Evolutionary conservation across 2,329 filamentous ascomycete genomes (phyloP).

Genomic region (Stachybotrys chartarum): DNA sequence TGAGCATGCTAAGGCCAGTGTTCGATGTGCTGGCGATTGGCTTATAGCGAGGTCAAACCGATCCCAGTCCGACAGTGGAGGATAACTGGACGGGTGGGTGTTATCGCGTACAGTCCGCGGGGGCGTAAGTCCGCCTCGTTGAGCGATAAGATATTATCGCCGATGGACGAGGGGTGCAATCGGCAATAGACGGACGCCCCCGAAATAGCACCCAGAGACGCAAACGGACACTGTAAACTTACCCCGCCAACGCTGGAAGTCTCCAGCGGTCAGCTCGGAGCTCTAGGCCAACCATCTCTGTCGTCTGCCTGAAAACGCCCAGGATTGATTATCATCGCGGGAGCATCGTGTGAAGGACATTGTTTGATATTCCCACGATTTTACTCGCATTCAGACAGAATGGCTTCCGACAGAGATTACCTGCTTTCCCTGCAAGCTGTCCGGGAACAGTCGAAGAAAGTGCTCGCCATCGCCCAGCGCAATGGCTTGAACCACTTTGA

Average conservation of each 20-base stretch:
- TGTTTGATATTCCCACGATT: too few species aligned
- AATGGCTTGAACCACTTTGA: slow-evolving; percentile 33
- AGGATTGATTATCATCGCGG: too few species aligned
- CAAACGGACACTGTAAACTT: neutral
- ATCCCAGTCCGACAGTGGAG: neutral
- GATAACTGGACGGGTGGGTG: neutral
- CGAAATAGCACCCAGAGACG: too few species aligned
- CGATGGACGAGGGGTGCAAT: neutral
- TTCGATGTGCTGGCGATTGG: neutral
- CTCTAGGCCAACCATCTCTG: too few species aligned
- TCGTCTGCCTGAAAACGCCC: too few species aligned
- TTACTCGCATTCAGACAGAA: too few species aligned
- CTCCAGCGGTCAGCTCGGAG: neutral
- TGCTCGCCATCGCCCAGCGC: slow-evolving; percentile 26
- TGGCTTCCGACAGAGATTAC: slow-evolving; percentile 16
- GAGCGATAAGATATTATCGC: neutral
- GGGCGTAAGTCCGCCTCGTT: too few species aligned
- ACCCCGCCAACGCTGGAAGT: neutral
- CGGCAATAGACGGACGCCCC: neutral
- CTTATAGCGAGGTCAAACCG: neutral
- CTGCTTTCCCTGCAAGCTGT: slow-evolving; percentile 27
- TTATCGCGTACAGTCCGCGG: too few species aligned
- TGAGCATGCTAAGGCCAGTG: neutral
- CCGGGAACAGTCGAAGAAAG: slow-evolving; percentile 23
- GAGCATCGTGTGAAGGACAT: too few species aligned